These are phyloP conservation scores for Plenodomus biglobosus DNA, from an alignment of 2,329 filamentous ascomycete species.

Conservation along the genomic window DNA sequence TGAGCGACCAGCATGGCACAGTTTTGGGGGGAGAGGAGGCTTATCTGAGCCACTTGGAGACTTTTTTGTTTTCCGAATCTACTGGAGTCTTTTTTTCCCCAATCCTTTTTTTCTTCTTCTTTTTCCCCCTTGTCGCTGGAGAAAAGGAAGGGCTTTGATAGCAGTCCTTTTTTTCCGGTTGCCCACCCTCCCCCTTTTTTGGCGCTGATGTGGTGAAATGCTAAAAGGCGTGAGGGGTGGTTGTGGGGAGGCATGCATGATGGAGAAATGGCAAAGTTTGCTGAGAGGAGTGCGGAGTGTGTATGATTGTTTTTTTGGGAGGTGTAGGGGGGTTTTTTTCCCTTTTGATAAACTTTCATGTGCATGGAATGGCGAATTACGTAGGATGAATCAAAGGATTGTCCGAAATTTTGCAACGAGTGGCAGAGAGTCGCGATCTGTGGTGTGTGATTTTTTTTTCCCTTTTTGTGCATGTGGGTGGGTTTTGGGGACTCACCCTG, in stretches of 20 bases:
- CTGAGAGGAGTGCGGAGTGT: neutral
- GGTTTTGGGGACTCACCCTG: neutral
- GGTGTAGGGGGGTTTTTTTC: neutral
- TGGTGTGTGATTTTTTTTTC: too few species aligned
- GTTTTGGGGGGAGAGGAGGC: neutral
- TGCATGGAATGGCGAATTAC: slow-evolving; percentile 14
- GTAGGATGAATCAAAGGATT: slow-evolving; percentile 27
- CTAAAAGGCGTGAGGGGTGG: neutral
- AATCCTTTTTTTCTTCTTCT: neutral
- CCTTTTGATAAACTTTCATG: neutral
- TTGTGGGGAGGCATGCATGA: too few species aligned
- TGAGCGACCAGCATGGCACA: neutral
- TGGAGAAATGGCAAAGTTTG: too few species aligned
- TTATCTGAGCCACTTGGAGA: neutral
- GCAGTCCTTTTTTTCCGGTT: neutral
- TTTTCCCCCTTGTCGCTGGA: neutral
- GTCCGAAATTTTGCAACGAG: neutral
- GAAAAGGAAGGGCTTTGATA: neutral
- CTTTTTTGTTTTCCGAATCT: too few species aligned
- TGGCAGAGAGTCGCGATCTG: neutral
- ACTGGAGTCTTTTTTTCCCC: neutral
- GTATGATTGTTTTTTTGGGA: neutral
- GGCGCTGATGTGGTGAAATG: too few species aligned
- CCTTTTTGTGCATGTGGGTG: neutral
- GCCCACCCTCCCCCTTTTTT: neutral